Evolutionary conservation across 1,139 yeast genomes (phyloP).

Genomic region (Pichia sp.): DNA sequence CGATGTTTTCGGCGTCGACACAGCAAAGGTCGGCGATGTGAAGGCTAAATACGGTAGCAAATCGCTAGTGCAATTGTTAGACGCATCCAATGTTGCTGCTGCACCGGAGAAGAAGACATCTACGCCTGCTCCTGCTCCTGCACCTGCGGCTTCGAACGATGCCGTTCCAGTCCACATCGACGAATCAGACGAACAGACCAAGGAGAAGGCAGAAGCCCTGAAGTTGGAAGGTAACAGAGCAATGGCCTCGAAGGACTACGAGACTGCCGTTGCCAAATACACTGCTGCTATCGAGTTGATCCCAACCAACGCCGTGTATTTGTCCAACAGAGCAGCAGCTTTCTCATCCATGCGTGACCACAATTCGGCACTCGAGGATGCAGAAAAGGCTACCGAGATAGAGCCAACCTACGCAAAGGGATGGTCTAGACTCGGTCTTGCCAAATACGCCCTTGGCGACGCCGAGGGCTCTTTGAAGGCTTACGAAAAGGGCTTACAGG

Average conservation of each 20-base stretch:
- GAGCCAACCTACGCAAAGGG: constrained; percentile 87
- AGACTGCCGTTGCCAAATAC: constrained; percentile 68
- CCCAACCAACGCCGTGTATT: constrained; percentile 74
- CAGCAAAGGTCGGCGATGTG: constrained; percentile 40
- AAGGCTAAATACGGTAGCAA: constrained; percentile 45
- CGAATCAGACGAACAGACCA: constrained; percentile 45
- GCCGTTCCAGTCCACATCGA: constrained; percentile 43
- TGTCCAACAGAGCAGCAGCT: constrained; percentile 96
- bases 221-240: constrained; percentile 88
- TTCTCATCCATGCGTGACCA: constrained; percentile 74
- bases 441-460: constrained; percentile 85
- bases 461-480: constrained; percentile 88
- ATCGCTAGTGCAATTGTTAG: constrained; percentile 45
- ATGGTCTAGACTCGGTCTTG: constrained; percentile 91
- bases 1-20: constrained; percentile 75
- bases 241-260: constrained; percentile 72
- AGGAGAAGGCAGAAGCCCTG: constrained; percentile 73
- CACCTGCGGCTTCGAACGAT: constrained; percentile 21
- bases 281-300: constrained; percentile 74
- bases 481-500: constrained; percentile 77
- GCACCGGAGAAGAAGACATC: not conserved
- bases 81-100: constrained; percentile 11
- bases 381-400: constrained; percentile 69
- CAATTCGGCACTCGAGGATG: constrained; percentile 77
- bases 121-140: constrained; percentile 3